phyloP scores from a whole-genome alignment of 192 early-diverging fungal species.

The Coemansia guatemalensis region DNA sequence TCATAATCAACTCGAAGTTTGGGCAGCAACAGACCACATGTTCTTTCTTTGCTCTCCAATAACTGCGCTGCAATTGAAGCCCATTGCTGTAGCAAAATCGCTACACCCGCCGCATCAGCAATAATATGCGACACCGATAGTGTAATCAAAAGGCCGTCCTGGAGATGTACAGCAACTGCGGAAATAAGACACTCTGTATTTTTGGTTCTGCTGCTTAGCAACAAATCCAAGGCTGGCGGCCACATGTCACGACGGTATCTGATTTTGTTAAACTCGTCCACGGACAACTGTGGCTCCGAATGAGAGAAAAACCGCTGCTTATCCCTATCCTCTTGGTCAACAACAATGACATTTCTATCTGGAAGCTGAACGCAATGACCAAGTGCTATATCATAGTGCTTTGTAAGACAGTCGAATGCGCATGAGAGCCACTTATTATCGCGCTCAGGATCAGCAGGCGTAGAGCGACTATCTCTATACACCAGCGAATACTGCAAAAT shows the following conservation, averaged over 20 bases:
- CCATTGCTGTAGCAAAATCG: conserved; percentile 22
- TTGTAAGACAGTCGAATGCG: conserved; percentile 9
- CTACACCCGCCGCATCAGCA: conserved; percentile 17
- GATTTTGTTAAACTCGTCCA: conserved; percentile 13
- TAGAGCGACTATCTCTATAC: not conserved
- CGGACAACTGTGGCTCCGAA: not conserved
- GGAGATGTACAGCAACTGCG: conserved; percentile 9
- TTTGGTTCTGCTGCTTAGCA: conserved; percentile 7
- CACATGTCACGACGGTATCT: conserved; percentile 25
- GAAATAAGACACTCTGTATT: conserved; percentile 18
- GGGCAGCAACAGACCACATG: not conserved
- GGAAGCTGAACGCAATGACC: conserved; percentile 10
- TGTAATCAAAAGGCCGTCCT: conserved; percentile 15
- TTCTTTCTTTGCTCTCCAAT: not conserved
- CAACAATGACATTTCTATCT: conserved; percentile 9
- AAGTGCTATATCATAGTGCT: conserved; percentile 18
- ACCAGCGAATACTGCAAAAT: conserved; percentile 16
- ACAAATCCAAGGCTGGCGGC: conserved; percentile 2
- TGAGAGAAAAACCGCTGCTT: conserved; percentile 12
- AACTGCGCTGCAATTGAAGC: conserved; percentile 12
- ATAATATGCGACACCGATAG: conserved; percentile 24
- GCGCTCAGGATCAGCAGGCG: not conserved
- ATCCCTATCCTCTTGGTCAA: conserved; percentile 9
- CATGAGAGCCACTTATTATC: not conserved
- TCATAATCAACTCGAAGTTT: conserved; percentile 14